Base-by-base conservation (phyloP, 164 flowering plant species). In the Saururus chinensis region DNA sequence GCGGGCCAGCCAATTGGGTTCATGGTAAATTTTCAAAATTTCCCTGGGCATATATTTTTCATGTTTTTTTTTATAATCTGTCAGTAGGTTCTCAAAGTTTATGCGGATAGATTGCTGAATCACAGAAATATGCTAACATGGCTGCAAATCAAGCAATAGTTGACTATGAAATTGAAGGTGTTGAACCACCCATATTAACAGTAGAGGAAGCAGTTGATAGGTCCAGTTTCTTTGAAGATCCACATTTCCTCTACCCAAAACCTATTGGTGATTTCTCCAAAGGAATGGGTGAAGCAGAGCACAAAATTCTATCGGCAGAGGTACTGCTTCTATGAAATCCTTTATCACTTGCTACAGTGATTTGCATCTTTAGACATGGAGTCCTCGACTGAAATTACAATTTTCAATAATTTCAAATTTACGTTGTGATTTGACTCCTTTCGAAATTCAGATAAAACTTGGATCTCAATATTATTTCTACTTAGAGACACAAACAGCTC, bases 281-380 rank as follows among this genome's bases (percentile, higher is more conserved):
- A 73, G 98, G 95, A 73, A 89, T 92, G 91, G 77, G 77, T 22
- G 89, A 85, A 78, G 96, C 98, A 26, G 92, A 92, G 74, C 91
- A 81, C 11, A 45, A 45, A 45, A 45, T 45, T 0, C 11, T 45
- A 45, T 45, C 49, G 17, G 49, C 49, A 45, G 14, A 45, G 49
- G 49, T 45, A 45, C 49, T 2, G 49, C 14, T 45, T 12, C 14
- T 17, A 8, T 45, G 14, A 17, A 17, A 45, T 12, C 49, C 14
- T 4, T 12, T 45, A 8, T 30, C 37, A 2, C 6, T 30, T 30
- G 37, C 37, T 30, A 30, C 37, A 30, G 37, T 30, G 2, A 6
- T 30, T 30, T 30, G 37, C 4, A 30, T 30, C 37, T 30, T 2
- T 2, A 30, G 37, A 2, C 37, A 30, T 30, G 37, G 37, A 30